Percentiles rank a stretch among this genome's conserved stretches.
phyloP scores from a whole-genome alignment of 106 monocot genomes.

The Ottelia alismoides region DNA sequence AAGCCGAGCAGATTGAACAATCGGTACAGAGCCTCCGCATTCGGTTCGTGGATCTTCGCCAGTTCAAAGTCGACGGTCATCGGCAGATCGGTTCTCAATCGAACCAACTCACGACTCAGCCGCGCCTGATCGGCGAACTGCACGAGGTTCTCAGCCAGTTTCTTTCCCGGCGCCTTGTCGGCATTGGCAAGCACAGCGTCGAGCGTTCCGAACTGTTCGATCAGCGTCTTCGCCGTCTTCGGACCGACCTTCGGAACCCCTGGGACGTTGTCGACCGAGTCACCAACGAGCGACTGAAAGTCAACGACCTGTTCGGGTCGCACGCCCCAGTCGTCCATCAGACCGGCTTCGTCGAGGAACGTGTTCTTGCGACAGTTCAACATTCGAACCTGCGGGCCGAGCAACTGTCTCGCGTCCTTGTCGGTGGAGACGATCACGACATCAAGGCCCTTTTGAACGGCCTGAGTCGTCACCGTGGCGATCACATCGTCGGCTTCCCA shows the following conservation, averaged over 20 bases:
- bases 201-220: not conserved
- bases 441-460: not conserved
- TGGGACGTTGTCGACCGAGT: conserved; percentile 1
- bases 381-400: not conserved
- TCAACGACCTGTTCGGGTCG: not conserved
- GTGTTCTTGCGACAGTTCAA: not conserved
- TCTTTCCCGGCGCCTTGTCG: not conserved
- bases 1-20: no score
- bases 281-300: not conserved
- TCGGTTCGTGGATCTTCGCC: no score
- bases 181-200: not conserved
- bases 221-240: not conserved
- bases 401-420: not conserved
- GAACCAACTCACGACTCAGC: not conserved
- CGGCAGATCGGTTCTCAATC: not conserved
- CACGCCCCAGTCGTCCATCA: not conserved
- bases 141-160: not conserved
- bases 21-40: no score
- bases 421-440: not conserved
- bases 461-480: not conserved
- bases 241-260: not conserved
- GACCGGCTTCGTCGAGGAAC: not conserved
- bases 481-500: not conserved
- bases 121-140: not conserved
- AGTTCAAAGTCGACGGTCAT: not conserved